Evolutionary conservation across 352 stramenopile species (phyloP).

Genomic region (Globisporangium middletonii): DNA sequence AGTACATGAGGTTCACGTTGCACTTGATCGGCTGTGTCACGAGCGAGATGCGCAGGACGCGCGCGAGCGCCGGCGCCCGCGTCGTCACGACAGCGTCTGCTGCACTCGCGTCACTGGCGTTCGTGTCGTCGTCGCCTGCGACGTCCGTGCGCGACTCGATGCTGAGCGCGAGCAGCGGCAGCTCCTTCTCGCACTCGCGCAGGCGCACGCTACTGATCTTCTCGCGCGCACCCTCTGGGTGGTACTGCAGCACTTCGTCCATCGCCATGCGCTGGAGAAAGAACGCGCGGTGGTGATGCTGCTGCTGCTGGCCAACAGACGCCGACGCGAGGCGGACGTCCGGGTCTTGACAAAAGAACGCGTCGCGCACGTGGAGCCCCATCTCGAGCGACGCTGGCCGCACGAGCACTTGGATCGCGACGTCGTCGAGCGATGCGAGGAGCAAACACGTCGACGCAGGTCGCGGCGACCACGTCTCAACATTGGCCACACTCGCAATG

Average conservation of each 20-base stretch:
- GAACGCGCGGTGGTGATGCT: slow-evolving; percentile 25
- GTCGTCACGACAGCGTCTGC: slow-evolving; percentile 3
- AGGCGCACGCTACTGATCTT: slow-evolving; percentile 76
- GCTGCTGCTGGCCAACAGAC: neutral
- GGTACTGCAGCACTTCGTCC: slow-evolving; percentile 57
- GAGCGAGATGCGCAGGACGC: slow-evolving; percentile 49
- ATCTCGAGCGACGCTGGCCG: slow-evolving; percentile 59
- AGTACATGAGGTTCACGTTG: slow-evolving; percentile 68
- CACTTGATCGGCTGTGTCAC: slow-evolving; percentile 80
- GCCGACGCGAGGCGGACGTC: slow-evolving; percentile 2
- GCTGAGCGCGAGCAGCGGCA: slow-evolving; percentile 63
- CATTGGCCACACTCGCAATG: neutral
- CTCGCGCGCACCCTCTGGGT: slow-evolving; percentile 41
- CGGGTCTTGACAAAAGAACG: slow-evolving; percentile 47
- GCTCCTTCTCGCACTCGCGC: slow-evolving; percentile 54
- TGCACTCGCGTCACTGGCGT: slow-evolving; percentile 7
- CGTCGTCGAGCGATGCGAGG: slow-evolving; percentile 46
- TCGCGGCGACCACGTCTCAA: slow-evolving; percentile 1
- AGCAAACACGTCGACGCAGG: slow-evolving; percentile 6
- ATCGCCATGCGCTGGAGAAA: slow-evolving; percentile 78
- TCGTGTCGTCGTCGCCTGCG: slow-evolving; percentile 15
- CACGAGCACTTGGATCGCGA: slow-evolving; percentile 70
- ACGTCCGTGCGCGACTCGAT: slow-evolving; percentile 34
- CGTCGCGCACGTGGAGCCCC: slow-evolving; percentile 59
- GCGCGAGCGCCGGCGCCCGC: slow-evolving; percentile 5